Percentiles rank a stretch among this genome's conserved stretches.
Conservation (phyloP, 306 rosid species). For the Heteromeles arbutifolia region DNA sequence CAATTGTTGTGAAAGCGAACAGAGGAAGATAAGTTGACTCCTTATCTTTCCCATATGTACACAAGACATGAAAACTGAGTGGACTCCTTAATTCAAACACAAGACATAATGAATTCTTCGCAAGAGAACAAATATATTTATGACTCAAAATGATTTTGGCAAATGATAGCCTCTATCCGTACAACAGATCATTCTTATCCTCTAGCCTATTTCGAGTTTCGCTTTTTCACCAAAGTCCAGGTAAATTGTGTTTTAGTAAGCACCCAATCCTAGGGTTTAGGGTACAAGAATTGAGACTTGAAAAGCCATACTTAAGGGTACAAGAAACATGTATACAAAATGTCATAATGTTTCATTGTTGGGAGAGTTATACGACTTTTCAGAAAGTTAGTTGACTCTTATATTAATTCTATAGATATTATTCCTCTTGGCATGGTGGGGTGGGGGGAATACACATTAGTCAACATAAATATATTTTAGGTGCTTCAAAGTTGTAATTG, state of each 20-base stretch:
- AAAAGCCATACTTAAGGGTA: neutral
- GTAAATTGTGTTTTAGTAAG: neutral
- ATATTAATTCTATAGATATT: neutral
- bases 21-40: neutral
- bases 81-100: too few species aligned
- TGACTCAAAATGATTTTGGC: neutral
- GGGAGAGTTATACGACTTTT: neutral
- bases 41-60: neutral
- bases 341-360: neutral
- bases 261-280: neutral
- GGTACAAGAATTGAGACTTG: neutral
- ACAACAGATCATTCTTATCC: too few species aligned
- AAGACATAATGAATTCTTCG: neutral
- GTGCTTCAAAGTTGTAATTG: neutral
- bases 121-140: neutral
- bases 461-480: neutral
- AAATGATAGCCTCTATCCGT: too few species aligned
- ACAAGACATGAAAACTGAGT: too few species aligned
- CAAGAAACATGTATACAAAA: neutral
- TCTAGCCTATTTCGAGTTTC: neutral
- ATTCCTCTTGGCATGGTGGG: neutral
- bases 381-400: neutral
- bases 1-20: neutral
- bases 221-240: neutral
- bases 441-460: neutral